Conservation (phyloP, 2,329 filamentous ascomycete species). For the Talaromyces rugulosus region DNA sequence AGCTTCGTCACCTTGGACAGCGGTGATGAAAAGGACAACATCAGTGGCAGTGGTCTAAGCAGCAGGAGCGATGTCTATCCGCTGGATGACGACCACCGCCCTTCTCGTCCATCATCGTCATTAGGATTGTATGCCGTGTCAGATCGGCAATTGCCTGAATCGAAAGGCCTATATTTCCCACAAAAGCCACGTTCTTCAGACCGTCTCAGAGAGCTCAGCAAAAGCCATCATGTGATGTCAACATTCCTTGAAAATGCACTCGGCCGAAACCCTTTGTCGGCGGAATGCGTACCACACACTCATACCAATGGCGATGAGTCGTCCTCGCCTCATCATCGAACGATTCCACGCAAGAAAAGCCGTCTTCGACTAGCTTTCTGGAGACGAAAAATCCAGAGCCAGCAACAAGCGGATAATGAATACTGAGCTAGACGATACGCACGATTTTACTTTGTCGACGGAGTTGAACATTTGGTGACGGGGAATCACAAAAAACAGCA, state of each 20-base stretch:
- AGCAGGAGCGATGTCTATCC: conserved; percentile 24
- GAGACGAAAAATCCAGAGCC: conserved; percentile 31
- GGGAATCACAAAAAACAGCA: neutral
- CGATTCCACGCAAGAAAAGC: conserved; percentile 31
- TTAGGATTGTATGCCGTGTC: conserved; percentile 19
- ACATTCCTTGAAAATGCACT: conserved; percentile 19
- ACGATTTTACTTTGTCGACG: neutral
- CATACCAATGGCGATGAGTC: neutral
- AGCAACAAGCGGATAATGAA: conserved; percentile 16
- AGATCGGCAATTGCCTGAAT: conserved; percentile 18
- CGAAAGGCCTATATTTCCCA: conserved; percentile 18
- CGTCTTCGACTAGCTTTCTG: conserved; percentile 40
- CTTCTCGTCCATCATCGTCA: conserved; percentile 27
- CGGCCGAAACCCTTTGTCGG: conserved; percentile 24
- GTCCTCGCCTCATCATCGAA: conserved; percentile 20
- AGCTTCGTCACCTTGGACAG: conserved; percentile 41
- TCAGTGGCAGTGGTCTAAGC: conserved; percentile 24
- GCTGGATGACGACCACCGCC: conserved; percentile 13
- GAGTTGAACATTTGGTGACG: neutral
- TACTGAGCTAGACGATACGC: neutral
- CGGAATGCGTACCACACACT: conserved; percentile 20
- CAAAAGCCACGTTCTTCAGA: conserved; percentile 21
- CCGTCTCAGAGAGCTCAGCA: conserved; percentile 16
- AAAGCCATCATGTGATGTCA: conserved; percentile 19
- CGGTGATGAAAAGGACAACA: conserved; percentile 32